Conservation (phyloP, 306 rosid genomes). For the Herpetospermum pedunculosum region DNA sequence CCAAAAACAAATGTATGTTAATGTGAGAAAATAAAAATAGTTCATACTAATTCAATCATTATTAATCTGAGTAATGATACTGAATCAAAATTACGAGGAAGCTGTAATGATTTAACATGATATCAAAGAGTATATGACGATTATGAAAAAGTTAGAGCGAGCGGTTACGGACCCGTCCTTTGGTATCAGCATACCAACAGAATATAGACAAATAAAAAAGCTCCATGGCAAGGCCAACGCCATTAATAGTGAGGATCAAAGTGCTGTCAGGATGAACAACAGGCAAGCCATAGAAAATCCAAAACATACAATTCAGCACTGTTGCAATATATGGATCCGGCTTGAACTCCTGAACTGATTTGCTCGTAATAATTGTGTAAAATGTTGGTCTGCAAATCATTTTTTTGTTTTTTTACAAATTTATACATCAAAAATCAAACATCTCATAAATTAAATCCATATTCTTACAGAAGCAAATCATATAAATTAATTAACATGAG, state of each 20-base stretch:
- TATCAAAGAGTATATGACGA: too few species aligned
- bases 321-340: conserved; percentile 2
- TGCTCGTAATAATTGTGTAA: neutral
- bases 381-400: conserved; percentile 36
- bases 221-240: conserved; percentile 42
- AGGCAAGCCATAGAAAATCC: conserved; percentile 70
- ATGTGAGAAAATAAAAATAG: too few species aligned
- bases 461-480: too few species aligned
- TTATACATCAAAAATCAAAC: neutral
- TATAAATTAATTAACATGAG: too few species aligned
- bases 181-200: neutral
- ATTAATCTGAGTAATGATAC: too few species aligned
- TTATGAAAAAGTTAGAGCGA: neutral
- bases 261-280: conserved; percentile 26
- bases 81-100: too few species aligned
- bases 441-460: neutral
- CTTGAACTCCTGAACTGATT: conserved; percentile 43
- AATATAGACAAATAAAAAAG: conserved; percentile 6
- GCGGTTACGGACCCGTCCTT: neutral
- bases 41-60: too few species aligned
- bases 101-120: too few species aligned
- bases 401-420: too few species aligned
- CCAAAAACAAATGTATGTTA: neutral
- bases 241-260: neutral
- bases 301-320: conserved; percentile 35